A percentile compares a stretch with the other conserved stretches of the same genome.
Conservation (phyloP, 1,139 yeast genomes). For the Arxiozyma bovina region DNA sequence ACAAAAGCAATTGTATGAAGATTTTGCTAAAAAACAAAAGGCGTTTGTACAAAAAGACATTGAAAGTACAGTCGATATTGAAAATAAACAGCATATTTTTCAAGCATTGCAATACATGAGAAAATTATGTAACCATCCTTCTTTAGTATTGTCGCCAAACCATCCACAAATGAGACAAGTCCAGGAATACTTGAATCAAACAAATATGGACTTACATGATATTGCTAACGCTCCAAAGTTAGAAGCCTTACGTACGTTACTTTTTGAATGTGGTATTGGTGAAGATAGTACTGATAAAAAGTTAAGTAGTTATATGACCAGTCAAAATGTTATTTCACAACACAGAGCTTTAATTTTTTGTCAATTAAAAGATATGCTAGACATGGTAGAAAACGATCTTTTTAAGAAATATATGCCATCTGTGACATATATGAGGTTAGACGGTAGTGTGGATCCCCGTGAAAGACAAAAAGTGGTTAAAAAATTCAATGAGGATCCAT, state of each 20-base stretch:
- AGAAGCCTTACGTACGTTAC: conserved; percentile 67
- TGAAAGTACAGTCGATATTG: conserved; percentile 35
- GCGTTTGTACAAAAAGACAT: conserved; percentile 60
- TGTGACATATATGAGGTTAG: conserved; percentile 90
- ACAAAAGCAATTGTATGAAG: conserved; percentile 79
- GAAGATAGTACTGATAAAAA: conserved; percentile 41
- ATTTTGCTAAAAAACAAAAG: conserved; percentile 85
- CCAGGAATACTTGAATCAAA: conserved; percentile 46
- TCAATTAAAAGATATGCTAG: conserved; percentile 95
- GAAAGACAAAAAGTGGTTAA: conserved; percentile 87
- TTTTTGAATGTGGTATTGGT: conserved; percentile 94
- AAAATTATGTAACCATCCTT: conserved; percentile 93
- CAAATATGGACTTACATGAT: conserved; percentile 55
- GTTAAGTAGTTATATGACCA: conserved; percentile 36
- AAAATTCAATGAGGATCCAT: conserved; percentile 91
- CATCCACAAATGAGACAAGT: conserved; percentile 80
- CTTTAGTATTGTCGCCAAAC: conserved; percentile 72
- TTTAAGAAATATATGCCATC: conserved; percentile 77
- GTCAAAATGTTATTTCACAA: conserved; percentile 74
- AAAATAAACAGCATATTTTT: conserved; percentile 83
- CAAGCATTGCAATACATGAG: conserved; percentile 97
- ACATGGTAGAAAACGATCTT: conserved; percentile 86
- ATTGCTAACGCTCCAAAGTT: conserved; percentile 88
- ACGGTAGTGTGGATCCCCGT: conserved; percentile 90
- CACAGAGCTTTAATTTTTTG: conserved; percentile 94